Conservation (phyloP, 2,329 filamentous ascomycete genomes). For the Chaetomium globosum region DNA sequence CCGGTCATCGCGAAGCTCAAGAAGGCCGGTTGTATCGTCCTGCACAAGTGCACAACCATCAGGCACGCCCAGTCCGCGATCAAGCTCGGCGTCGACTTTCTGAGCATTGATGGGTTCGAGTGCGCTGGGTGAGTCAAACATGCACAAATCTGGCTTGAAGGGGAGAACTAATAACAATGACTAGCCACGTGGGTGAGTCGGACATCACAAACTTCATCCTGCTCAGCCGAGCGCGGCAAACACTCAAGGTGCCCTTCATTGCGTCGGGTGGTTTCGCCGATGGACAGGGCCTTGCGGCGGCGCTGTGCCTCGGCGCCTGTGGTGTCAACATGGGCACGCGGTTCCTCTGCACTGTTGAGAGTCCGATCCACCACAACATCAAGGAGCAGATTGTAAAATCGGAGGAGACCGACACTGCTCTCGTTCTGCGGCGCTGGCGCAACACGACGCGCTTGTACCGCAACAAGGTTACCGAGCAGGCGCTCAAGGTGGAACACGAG, state of each 20-base stretch:
- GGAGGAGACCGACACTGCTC: conserved; percentile 85
- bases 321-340: conserved; percentile 98
- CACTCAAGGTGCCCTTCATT: conserved; percentile 85
- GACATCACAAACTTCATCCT: conserved; percentile 92
- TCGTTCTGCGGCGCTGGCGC: conserved; percentile 86
- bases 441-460: conserved; percentile 88
- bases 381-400: conserved; percentile 90
- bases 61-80: conserved; percentile 87
- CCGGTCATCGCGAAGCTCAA: conserved; percentile 90
- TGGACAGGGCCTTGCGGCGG: conserved; percentile 88
- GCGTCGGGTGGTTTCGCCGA: conserved; percentile 95
- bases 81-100: conserved; percentile 93
- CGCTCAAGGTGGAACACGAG: conserved; percentile 79
- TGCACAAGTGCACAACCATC: conserved; percentile 98
- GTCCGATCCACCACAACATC: conserved; percentile 89
- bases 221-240: conserved; percentile 80
- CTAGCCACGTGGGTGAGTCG: conserved; percentile 74
- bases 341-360: conserved; percentile 95
- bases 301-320: conserved; percentile 83
- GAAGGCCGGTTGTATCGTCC: conserved; percentile 71
- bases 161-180: conserved; percentile 2
- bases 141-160: too few species aligned
- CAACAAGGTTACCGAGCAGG: conserved; percentile 84
- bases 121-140: conserved; percentile 66
- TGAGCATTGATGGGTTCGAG: conserved; percentile 97